Base-by-base conservation (phyloP, 495 filamentous ascomycete species). In the Neurospora sp. region DNA sequence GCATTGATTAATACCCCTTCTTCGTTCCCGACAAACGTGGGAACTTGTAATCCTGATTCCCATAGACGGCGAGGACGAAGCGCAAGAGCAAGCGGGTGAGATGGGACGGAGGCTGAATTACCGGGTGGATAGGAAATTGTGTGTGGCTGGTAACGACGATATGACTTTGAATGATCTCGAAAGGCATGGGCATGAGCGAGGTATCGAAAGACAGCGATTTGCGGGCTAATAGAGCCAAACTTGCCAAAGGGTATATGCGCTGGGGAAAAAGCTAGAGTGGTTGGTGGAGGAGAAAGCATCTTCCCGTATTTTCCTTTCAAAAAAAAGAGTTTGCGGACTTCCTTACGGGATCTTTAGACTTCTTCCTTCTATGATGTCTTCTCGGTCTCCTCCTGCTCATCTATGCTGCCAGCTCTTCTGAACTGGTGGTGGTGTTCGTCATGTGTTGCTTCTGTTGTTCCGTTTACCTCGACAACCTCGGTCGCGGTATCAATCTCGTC, bases 361-460 rank as follows among this genome's bases (percentile, higher is more conserved):
- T 38, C 69, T 73, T 72, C 22, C 40, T 77, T 72, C 53, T 65
- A 80, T 39, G 71, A 80, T 71, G 78, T 74, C 77, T 87, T 86
- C 74, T 89, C 87, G 38, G 83, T 85, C 79, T 89, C 87, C 75
- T 90, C 87, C 77, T 89, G 86, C 79, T 88, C 86, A 72, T 88
- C 85, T 77, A 86, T 83, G 77, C 86, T 89, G 72, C 81, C 80
- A 71, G 78, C 81, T 69, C 75, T 85, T 47, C 78, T 78, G 72
- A 88, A 86, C 74, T 83, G 80, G 71, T 83, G 81, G 71, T 74
- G 76, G 37, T 77, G 72, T 14, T 70, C 47, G 71, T 77, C 70
- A 14, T 65, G 53, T 61, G 22, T 31, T 31, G 22, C 59, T 74
- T 72, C 22, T 70, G 53, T 69, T 68, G 59, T 65, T 74, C 71